Percentiles rank a stretch among this genome's conserved stretches.
phyloP scores from a whole-genome alignment of 2,329 filamentous ascomycete genomes.

The Aspergillus viridinutans region DNA sequence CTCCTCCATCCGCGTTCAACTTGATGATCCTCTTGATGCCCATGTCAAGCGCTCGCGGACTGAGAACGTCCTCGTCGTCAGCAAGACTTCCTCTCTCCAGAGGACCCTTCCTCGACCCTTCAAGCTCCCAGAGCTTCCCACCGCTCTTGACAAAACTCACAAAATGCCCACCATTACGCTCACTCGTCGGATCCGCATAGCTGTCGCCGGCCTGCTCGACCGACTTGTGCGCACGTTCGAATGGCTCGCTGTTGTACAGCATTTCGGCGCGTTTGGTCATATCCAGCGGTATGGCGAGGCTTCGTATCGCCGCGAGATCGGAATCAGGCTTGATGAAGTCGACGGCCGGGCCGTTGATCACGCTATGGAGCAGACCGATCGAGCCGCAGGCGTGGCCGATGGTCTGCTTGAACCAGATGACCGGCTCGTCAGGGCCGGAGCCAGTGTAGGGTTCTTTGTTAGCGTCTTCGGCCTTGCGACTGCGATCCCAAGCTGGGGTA shows the following conservation, averaged over 20 bases:
- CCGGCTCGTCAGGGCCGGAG: slow-evolving; percentile 47
- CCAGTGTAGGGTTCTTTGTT: slow-evolving; percentile 37
- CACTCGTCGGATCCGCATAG: background rate
- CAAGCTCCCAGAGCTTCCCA: slow-evolving; percentile 32
- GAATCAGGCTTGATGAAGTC: slow-evolving; percentile 42
- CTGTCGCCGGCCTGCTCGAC: slow-evolving; percentile 4
- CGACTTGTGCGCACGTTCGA: slow-evolving; percentile 16
- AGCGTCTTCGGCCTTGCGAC: background rate
- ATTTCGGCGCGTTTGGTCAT: slow-evolving; percentile 47
- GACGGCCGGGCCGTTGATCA: slow-evolving; percentile 48
- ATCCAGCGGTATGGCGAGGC: slow-evolving; percentile 41
- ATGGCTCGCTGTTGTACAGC: slow-evolving; percentile 41
- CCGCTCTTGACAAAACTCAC: slow-evolving; percentile 32
- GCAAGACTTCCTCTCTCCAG: slow-evolving; percentile 24
- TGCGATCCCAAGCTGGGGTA: slow-evolving; percentile 3
- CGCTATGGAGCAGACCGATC: slow-evolving; percentile 54
- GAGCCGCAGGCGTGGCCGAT: slow-evolving; percentile 56
- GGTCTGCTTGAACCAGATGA: slow-evolving; percentile 58
- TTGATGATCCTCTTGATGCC: slow-evolving; percentile 19
- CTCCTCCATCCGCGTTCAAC: slow-evolving; percentile 9
- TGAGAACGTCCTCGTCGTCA: slow-evolving; percentile 29
- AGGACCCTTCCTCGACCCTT: slow-evolving; percentile 30
- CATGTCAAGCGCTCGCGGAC: slow-evolving; percentile 23
- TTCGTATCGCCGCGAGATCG: slow-evolving; percentile 43
- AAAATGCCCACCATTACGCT: slow-evolving; percentile 20